Base-by-base conservation (phyloP, 2,329 filamentous ascomycete species). In the Colletotrichum sidae region DNA sequence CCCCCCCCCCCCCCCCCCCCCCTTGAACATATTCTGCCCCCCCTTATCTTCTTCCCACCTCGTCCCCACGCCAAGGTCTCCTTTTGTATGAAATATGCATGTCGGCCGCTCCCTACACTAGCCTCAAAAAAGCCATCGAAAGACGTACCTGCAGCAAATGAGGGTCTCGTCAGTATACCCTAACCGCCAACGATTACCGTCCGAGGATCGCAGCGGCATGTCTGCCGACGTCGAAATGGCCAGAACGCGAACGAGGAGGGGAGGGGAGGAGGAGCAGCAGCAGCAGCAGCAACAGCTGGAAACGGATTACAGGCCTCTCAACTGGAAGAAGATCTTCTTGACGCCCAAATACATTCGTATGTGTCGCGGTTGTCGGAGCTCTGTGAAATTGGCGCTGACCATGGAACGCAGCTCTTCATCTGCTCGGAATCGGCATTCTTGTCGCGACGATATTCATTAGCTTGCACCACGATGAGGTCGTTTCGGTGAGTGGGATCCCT, bases 381-480 rank as follows among this genome's bases (percentile, higher is more conserved):
- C 9, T 15, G 10, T 8, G 4, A 2, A 4, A 13, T 11, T 44
- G 3, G 15, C 5, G 25, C 44, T 64, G 17, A 64, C 15, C 0
- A 1, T 6, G 35, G 13, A n/a, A 8, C 3, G n/a, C 44, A 65
- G 61, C 72, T 15, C 70, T 67, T 38, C 73, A 72, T 66, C 72
- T 78, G 13, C 54, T 79, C 25, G 49, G 61, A 4, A 71, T 78
- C 11, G 55, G 74, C 12, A 68, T 76, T 17, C 45, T 72, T 12
- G 67, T 78, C 6, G 58, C 76, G 4, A 76, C 75, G 0, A 68
- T 74, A 17, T 68, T 78, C 11, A 71, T 80, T 44, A 75, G 76
- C 6, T 61, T 80, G n/a, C 71, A 76, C 15, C 78, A 80, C 65
- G 76, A 78, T 67, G 60, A 78, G 51, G 76, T 80, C 41, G 77